Evolutionary conservation across 768 basidiomycete species (phyloP), one percentile per base, ranked within the genome.

Genomic region (Mrakia frigida): DNA sequence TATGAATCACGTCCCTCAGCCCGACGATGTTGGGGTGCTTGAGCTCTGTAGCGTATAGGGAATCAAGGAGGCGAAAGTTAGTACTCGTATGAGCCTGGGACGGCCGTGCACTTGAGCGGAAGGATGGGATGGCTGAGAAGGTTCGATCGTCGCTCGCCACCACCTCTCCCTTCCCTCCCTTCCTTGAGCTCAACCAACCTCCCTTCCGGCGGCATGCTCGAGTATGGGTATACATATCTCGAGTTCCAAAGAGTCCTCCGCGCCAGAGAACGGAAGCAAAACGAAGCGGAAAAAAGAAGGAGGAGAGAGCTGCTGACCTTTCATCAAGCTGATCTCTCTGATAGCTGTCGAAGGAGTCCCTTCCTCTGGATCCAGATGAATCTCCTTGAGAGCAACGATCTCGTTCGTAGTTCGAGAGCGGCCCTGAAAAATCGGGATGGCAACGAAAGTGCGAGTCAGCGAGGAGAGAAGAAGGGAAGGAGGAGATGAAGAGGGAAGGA

Each of bases 11-110:
- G 83, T 98, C 97, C 86, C 98, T 91, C 28, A 99, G 88, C 81
- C 97, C 90, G 82, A 99, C 93, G 82, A 99, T 96, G 85, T 99
- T 99, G 86, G 93, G 90, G 81, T 99, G 97, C 84, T 97, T 97
- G 81, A 99, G 90, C 83, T 99, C 97, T 84, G 77, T 6, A 37
- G 63, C 1, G 60, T 31, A 16, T 2, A 33, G n/a, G 4, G 31
- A 0, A 56, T 28, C 4, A 25, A 56, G 43, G 0, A 56, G 56
- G 10, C 1, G 56, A 28, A 6, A 14, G 56, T 56, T 25, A 56
- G 56, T 14, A 10, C n/a, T n/a, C n/a, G n/a, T n/a, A n/a, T n/a
- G n/a, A n/a, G n/a, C n/a, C n/a, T n/a, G n/a, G n/a, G n/a, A n/a
- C n/a, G n/a, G n/a, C n/a, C n/a, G n/a, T n/a, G n/a, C n/a, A n/a